phyloP scores from a whole-genome alignment of 2,329 filamentous ascomycete species.

The Phialophora macrospora region DNA sequence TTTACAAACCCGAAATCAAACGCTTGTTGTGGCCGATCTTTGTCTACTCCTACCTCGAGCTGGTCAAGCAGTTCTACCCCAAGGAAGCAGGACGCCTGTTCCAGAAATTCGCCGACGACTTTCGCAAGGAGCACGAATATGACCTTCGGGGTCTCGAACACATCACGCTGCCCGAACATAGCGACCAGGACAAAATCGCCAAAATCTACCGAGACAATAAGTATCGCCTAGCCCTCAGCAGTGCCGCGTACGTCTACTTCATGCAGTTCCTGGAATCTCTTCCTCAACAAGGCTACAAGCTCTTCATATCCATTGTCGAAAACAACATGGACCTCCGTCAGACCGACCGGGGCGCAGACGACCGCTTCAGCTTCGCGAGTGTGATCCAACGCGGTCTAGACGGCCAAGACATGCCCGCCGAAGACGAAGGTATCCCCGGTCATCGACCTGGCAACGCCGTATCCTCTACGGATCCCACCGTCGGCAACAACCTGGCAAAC shows the following conservation, averaged over 20 bases:
- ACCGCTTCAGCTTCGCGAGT: conserved; percentile 63
- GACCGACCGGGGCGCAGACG: conserved; percentile 62
- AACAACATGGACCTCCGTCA: conserved; percentile 64
- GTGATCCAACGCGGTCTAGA: conserved; percentile 62
- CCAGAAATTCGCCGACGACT: conserved; percentile 74
- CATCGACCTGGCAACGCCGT: conserved; percentile 69
- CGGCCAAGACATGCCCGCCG: conserved; percentile 63
- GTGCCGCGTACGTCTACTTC: conserved; percentile 78
- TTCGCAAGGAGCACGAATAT: conserved; percentile 77
- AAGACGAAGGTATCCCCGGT: conserved; percentile 72
- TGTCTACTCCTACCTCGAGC: conserved; percentile 86
- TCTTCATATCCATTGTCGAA: conserved; percentile 75
- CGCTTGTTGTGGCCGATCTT: conserved; percentile 93
- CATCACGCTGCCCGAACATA: conserved; percentile 76
- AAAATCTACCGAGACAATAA: conserved; percentile 84
- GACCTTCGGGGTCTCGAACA: conserved; percentile 77
- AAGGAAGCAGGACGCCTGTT: conserved; percentile 45
- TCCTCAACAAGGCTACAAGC: conserved; percentile 75
- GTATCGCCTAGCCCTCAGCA: conserved; percentile 88
- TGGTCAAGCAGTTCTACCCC: conserved; percentile 72
- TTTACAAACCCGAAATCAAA: conserved; percentile 93
- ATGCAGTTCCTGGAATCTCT: conserved; percentile 91
- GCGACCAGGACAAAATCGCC: conserved; percentile 71
- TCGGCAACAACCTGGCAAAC: conserved; percentile 61
- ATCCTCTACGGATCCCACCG: conserved; percentile 60